Percentiles rank a stretch among this genome's conserved stretches.
Conservation (phyloP, 306 rosid genomes). For the Dalbergia cochinchinensis region DNA sequence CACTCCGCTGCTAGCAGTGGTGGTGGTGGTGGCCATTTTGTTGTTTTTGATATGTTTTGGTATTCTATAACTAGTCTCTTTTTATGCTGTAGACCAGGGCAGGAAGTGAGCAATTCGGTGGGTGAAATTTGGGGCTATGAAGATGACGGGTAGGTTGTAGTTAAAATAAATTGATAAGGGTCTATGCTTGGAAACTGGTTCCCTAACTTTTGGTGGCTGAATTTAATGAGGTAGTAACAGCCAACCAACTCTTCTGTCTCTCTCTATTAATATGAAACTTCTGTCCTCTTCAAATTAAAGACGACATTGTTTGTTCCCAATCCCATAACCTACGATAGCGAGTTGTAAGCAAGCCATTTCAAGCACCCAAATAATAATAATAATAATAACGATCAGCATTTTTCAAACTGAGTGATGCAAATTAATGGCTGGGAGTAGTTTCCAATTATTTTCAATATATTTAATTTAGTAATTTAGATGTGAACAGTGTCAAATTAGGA, state of each 20-base stretch:
- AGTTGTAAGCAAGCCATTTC: too few relatives aligned
- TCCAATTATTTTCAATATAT: not conserved
- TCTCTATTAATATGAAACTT: conserved; percentile 15
- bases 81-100: not conserved
- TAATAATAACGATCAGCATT: too few relatives aligned
- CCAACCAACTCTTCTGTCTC: conserved; percentile 47
- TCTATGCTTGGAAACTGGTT: conserved; percentile 10
- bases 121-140: not conserved
- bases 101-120: not conserved
- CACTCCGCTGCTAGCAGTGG: not conserved
- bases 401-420: too few relatives aligned
- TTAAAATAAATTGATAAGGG: conserved; percentile 31
- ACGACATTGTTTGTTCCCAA: not conserved
- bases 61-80: not conserved
- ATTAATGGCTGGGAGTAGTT: too few relatives aligned
- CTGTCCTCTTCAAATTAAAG: conserved; percentile 27
- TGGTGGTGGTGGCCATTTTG: conserved; percentile 34
- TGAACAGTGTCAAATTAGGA: too few relatives aligned
- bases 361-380: too few relatives aligned
- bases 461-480: too few relatives aligned
- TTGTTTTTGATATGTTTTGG: not conserved
- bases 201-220: conserved; percentile 49
- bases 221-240: conserved; percentile 45
- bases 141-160: not conserved
- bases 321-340: not conserved